A percentile compares a stretch with the other conserved stretches of the same genome.
phyloP scores from a whole-genome alignment of 1,284 basidiomycete genomes.

The Ceratobasidium sp. region DNA sequence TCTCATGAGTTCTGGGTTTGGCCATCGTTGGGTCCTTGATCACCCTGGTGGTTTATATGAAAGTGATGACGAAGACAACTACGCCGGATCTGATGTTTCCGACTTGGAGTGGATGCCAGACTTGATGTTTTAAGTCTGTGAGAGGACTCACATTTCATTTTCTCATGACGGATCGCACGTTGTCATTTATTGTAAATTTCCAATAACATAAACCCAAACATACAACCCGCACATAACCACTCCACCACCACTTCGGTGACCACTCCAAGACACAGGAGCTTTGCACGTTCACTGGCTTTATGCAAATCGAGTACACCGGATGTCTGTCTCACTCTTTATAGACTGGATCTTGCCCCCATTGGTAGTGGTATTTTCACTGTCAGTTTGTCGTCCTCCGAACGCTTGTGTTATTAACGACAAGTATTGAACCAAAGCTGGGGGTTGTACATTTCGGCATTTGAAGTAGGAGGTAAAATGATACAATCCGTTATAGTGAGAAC shows the following conservation, averaged over 20 bases:
- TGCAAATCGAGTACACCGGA: neutral
- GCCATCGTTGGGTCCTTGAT: slow-evolving; percentile 7
- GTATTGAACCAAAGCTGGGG: slow-evolving; percentile 37
- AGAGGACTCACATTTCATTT: neutral
- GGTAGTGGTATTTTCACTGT: slow-evolving; percentile 6
- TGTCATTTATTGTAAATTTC: neutral
- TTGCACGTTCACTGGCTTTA: neutral
- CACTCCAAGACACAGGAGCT: too few relatives aligned
- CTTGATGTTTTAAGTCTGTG: slow-evolving; percentile 16
- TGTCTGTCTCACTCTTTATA: neutral
- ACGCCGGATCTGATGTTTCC: slow-evolving; percentile 13
- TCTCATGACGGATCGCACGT: neutral
- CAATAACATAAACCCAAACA: neutral
- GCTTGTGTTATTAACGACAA: neutral
- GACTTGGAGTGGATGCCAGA: slow-evolving; percentile 14
- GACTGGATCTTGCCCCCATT: slow-evolving; percentile 16
- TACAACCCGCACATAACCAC: too few relatives aligned
- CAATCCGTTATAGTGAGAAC: neutral
- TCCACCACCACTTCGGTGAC: too few relatives aligned
- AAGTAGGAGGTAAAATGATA: slow-evolving; percentile 52
- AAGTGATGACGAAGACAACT: slow-evolving; percentile 27
- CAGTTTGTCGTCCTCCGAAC: neutral
- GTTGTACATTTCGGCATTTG: slow-evolving; percentile 51
- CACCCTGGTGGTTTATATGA: slow-evolving; percentile 1
- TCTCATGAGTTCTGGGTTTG: slow-evolving; percentile 7